Base-by-base conservation (phyloP, 2,329 filamentous ascomycete genomes). In the Pseudogymnoascus destructans region DNA sequence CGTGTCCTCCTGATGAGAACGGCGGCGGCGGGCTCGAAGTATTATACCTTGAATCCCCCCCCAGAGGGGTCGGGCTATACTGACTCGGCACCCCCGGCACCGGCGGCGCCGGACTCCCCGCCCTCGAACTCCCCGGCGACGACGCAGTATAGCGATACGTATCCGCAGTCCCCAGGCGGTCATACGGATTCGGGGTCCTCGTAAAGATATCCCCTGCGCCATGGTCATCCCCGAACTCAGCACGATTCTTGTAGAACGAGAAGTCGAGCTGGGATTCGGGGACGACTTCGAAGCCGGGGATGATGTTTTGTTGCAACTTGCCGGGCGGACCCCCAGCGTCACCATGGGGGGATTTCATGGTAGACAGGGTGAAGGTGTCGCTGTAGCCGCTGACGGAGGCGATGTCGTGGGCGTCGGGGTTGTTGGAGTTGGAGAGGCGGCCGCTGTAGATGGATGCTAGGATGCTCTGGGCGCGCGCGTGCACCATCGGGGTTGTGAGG, bases 401-500 rank as follows among this genome's bases (percentile, higher is more conserved):
- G 23, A 76, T 72, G 57, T 84, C 78, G 59, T 77, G 74, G 0
- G 78, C 74, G n/a, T 77, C 77, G 1, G 76, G 77, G 23, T 81
- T 79, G 25, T 82, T 78, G 1, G 82, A 80, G 59, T 89, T 85
- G 2, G 77, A 79, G 21, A 95, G 73, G 3, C 92, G 85, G 9
- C 91, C 92, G 21, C 84, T 84, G 70, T 96, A 96, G 55, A 98
- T 79, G 42, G 87, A 82, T n/a, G 86, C 85, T 8, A 98, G 78
- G 38, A 93, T 79, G 60, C 93, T 90, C 66, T 93, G 88, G 2
- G 89, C 89, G 71, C 87, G 95, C 58, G 89, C 86, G 66, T 95
- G 86, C 3, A 97, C 92, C 91, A 97, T 96, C 2, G 92, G 92
- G 0, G 90, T 95, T 65, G 92, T 91, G 17, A 97, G 78, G 3